Percentiles rank a stretch among this genome's conserved stretches.
These are phyloP conservation scores for Solanum chaucha DNA, from an alignment of 257 asterid species.

Conservation along the genomic window DNA sequence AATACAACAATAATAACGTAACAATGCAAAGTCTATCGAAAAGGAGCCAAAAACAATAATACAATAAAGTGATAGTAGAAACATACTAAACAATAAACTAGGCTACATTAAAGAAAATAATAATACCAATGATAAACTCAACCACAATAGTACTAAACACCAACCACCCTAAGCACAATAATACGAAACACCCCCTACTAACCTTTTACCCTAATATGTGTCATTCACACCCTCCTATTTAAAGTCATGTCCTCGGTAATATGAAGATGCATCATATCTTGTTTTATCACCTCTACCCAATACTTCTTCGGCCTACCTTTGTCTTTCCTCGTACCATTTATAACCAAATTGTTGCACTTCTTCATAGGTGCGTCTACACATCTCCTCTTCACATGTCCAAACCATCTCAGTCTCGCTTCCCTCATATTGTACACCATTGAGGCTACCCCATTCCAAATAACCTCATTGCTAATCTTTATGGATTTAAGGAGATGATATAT, in stretches of 20 bases:
- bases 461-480: neutral
- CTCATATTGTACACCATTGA: neutral
- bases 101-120: neutral
- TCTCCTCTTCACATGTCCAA: neutral
- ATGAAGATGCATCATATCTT: neutral
- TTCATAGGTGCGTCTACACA: neutral
- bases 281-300: neutral
- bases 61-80: neutral
- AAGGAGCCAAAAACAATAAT: neutral
- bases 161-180: neutral
- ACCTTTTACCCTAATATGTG: neutral
- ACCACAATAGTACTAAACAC: neutral
- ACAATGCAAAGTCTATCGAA: too few relatives aligned
- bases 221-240: neutral
- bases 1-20: too few relatives aligned
- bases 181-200: neutral
- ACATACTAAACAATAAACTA: too few relatives aligned
- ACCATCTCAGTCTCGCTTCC: neutral
- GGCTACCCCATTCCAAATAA: neutral
- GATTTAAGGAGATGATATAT: neutral
- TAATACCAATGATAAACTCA: neutral
- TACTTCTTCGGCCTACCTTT: neutral
- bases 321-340: neutral
- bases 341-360: neutral
- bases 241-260: neutral